phyloP scores from a whole-genome alignment of 371 early-diverging fungal species.

The Entomophthora muscae region DNA sequence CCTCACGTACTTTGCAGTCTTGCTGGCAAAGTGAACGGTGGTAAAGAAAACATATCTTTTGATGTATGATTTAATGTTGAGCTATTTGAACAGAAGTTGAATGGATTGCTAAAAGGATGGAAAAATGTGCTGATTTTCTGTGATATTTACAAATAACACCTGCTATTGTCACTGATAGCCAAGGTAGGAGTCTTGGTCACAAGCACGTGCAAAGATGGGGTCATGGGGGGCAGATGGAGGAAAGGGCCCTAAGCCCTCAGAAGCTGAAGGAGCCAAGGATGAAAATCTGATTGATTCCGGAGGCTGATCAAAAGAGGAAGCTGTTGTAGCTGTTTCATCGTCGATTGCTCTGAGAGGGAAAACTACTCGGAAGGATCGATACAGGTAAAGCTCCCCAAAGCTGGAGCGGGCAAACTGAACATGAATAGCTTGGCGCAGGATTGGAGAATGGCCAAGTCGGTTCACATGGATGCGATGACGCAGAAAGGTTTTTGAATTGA shows the following conservation, averaged over 20 bases:
- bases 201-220: not conserved
- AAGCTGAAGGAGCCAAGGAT: not conserved
- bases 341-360: conserved; percentile 45
- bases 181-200: not conserved
- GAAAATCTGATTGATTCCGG: not conserved
- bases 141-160: not conserved
- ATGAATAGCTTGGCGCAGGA: conserved; percentile 56
- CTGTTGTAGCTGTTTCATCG: conserved; percentile 12
- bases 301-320: not conserved
- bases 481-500: conserved; percentile 51
- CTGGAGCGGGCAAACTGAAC: conserved; percentile 39
- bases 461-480: conserved; percentile 49
- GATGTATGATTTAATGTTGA: too few species aligned
- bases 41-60: too few species aligned
- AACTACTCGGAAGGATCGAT: conserved; percentile 52
- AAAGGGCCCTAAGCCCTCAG: not conserved
- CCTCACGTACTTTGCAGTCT: too few species aligned
- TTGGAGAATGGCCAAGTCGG: conserved; percentile 4
- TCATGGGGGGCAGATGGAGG: not conserved
- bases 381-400: conserved; percentile 31
- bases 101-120: too few species aligned
- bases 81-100: too few species aligned
- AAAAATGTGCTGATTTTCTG: too few species aligned
- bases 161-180: not conserved
- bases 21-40: too few species aligned